Base-by-base conservation (phyloP, 495 filamentous ascomycete species). In the Xylaria cubensis region DNA sequence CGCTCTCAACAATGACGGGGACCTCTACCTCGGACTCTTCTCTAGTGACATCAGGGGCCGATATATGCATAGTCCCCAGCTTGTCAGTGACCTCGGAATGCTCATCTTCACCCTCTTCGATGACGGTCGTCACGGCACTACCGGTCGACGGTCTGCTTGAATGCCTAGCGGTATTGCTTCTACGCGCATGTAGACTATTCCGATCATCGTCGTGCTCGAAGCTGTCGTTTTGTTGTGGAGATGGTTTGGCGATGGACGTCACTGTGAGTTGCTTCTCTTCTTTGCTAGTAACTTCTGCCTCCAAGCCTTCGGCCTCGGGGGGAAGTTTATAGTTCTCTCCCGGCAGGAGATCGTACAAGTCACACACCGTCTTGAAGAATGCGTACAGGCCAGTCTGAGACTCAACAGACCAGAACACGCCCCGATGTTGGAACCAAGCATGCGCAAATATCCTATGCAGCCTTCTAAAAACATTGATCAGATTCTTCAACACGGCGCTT, bases 371-470 rank as follows among this genome's bases (percentile, higher is more conserved):
- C 86, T 98, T 98, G 86, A 98, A 98, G 72, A 99, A 92, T 50
- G 96, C 86, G 79, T 98, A 99, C 2, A 99, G 81, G 12, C 96
- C 96, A 59, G 92, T 92, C 78, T 92, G 88, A 15, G 87, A 87
- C 80, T 99, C 97, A n/a, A 98, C 92, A 50, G 92, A 90, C 94
- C 95, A 98, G 78, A 98, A 99, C n/a, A 97, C 91, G 63, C 90
- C 90, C 24, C 94, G 89, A 78, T 99, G 96, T 80, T 97, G 94
- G 80, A 97, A 99, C 96, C 96, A 99, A 13, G 96, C 96, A 76
- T 99, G 96, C 64, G 96, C 97, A 78, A 98, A 98, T 79, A 99
- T 98, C 59, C 96, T 88, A 80, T 99, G 97, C 64, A 98, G 87
- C 9, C 96, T 88, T 65, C 97, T 89, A 82, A 98, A 97, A 66